Evolutionary conservation across 495 filamentous ascomycete species (phyloP).

Genomic region (Podospora pseudopauciseta): DNA sequence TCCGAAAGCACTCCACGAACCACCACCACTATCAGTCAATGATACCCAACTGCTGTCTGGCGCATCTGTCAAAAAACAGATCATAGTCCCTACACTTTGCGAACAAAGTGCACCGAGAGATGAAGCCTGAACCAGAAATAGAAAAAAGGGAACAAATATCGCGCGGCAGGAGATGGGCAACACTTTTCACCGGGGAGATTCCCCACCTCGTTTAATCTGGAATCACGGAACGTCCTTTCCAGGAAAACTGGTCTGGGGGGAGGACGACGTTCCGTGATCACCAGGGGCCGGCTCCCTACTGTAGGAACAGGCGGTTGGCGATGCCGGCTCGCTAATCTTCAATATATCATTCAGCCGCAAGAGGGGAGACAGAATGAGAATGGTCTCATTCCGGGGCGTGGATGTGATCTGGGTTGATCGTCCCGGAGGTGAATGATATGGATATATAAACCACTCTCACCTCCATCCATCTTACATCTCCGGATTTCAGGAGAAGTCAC

Average conservation of each 20-base stretch:
- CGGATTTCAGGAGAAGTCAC: not conserved
- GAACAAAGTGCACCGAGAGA: not conserved
- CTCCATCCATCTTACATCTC: not conserved
- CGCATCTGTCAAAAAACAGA: not conserved
- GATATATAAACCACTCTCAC: not conserved
- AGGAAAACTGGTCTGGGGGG: not conserved
- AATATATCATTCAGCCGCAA: not conserved
- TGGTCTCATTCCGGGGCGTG: not conserved
- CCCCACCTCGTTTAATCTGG: slow-evolving; percentile 5
- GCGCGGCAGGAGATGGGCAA: not conserved
- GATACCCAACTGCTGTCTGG: not conserved
- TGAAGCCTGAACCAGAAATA: not conserved
- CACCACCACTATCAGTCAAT: not conserved
- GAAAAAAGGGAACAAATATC: not conserved
- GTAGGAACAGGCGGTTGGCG: not conserved
- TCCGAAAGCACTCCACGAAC: not conserved
- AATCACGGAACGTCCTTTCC: slow-evolving; percentile 4
- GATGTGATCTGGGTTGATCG: not conserved
- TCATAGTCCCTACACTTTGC: not conserved
- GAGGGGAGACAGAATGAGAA: not conserved
- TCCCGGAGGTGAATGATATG: not conserved
- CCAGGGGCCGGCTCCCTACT: not conserved
- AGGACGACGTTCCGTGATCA: not conserved
- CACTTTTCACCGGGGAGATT: not conserved
- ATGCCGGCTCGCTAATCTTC: slow-evolving; percentile 2